Evolutionary conservation across 495 filamentous ascomycete species (phyloP), one percentile per base, ranked within the genome.

Genomic region (Lasiosphaeria hispida): DNA sequence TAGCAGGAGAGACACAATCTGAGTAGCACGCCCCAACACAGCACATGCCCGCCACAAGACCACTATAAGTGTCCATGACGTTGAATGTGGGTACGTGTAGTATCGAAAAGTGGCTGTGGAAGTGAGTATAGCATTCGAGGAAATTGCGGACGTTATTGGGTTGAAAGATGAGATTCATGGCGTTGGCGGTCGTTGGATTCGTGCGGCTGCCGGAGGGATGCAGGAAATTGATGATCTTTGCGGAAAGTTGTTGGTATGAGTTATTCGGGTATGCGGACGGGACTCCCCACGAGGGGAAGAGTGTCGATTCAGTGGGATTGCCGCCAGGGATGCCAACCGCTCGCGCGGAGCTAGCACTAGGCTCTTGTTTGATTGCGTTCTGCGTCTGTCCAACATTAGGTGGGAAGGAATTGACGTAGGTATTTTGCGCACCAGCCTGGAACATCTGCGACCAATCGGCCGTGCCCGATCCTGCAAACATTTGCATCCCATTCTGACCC

Each of bases 401-500:
- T 71, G 81, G 82, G 69, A 81, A 83, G 59, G 75, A 69, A 77
- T 75, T 78, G 71, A 83, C 80, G 72, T 82, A 85, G 66, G 79
- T 74, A 71, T 85, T 75, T 60, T 84, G 80, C 64, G 80, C 76
- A 75, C 80, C 83, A 74, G 84, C 74, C 77, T 87, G 85, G 78
- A 87, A 89, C 80, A 88, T 85, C 64, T 84, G 79, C 60, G 85
- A 77, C 86, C 86, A 90, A 71, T 89, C 85, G 57, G 65, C 68
- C 69, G 72, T 66, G 66, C 69, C 69, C 40, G 73, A 72, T 68
- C 70, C 75, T 64, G 65, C 74, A 72, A 77, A 77, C 72, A 79
- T 75, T 34, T 73, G 77, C 73, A 80, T 74, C 53, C 78, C 80
- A 58, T 78, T 81, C 66, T 78, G 76, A 57, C 59, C 68, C 60